A percentile compares a stretch with the other conserved stretches of the same genome.
Conservation (phyloP, 2,329 filamentous ascomycete species). For the Epichloe amarillans region DNA sequence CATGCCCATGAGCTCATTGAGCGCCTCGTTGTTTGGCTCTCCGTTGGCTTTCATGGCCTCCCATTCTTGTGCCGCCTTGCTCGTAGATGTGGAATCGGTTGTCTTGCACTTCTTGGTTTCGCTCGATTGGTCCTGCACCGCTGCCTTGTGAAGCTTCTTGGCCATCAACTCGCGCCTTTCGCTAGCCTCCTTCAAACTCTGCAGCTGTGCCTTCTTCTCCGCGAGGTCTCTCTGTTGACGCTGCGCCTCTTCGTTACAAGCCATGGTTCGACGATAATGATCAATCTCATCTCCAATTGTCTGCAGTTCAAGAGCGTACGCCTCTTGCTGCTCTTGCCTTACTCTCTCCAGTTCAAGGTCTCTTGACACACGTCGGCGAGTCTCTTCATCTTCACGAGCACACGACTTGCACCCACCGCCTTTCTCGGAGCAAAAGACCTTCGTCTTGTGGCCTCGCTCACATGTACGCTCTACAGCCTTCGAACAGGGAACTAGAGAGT, state of each 20-base stretch:
- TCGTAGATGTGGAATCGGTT: background rate
- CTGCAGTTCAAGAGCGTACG: slow-evolving; percentile 31
- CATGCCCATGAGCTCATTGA: slow-evolving; percentile 57
- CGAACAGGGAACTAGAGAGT: slow-evolving; percentile 31
- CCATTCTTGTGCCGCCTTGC: slow-evolving; percentile 42
- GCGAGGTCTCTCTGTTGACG: slow-evolving; percentile 34
- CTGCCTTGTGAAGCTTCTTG: background rate
- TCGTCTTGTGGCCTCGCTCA: slow-evolving; percentile 41
- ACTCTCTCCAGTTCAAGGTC: slow-evolving; percentile 37
- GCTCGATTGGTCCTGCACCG: background rate
- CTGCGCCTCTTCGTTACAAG: slow-evolving; percentile 3
- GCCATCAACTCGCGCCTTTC: background rate
- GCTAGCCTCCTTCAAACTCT: slow-evolving; percentile 20
- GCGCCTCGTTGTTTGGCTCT: slow-evolving; percentile 32
- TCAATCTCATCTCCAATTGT: slow-evolving; percentile 41
- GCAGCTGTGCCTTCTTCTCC: slow-evolving; percentile 1
- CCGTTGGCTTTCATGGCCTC: slow-evolving; percentile 41
- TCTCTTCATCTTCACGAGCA: slow-evolving; percentile 31
- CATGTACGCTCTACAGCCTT: slow-evolving; percentile 21
- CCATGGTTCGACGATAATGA: slow-evolving; percentile 19
- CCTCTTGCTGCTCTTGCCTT: slow-evolving; percentile 28
- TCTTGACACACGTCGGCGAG: slow-evolving; percentile 27
- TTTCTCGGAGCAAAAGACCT: slow-evolving; percentile 30
- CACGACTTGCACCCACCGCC: slow-evolving; percentile 36
- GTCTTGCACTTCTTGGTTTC: background rate